phyloP scores from a whole-genome alignment of 2,329 filamentous ascomycete species.

The Ophiostoma montium region DNA sequence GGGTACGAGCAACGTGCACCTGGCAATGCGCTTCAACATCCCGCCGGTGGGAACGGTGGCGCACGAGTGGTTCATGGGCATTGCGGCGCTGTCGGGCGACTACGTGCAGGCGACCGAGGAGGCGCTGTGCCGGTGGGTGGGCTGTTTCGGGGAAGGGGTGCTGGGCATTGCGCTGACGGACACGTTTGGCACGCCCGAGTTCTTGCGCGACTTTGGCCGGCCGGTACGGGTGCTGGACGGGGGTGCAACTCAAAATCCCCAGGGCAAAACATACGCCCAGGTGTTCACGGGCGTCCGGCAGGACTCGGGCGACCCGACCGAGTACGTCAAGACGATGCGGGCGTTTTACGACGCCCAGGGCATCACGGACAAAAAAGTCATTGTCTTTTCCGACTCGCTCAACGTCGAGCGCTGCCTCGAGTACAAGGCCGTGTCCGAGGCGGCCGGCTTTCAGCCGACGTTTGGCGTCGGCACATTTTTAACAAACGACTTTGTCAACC shows the following conservation, averaged over 20 bases:
- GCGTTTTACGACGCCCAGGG: slow-evolving; percentile 65
- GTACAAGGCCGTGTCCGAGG: slow-evolving; percentile 75
- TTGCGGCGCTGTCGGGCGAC: slow-evolving; percentile 77
- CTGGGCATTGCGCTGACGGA: slow-evolving; percentile 86
- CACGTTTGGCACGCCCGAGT: slow-evolving; percentile 85
- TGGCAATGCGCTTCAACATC: slow-evolving; percentile 85
- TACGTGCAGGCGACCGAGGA: slow-evolving; percentile 75
- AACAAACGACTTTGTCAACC: slow-evolving; percentile 81
- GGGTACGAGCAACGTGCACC: slow-evolving; percentile 91
- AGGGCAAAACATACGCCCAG: slow-evolving; percentile 64
- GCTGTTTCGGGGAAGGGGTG: slow-evolving; percentile 74
- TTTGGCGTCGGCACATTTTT: slow-evolving; percentile 95
- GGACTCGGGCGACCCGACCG: slow-evolving; percentile 73
- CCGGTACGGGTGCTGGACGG: slow-evolving; percentile 34
- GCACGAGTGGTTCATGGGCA: slow-evolving; percentile 99
- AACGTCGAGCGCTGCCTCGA: slow-evolving; percentile 82
- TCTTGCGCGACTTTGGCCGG: slow-evolving; percentile 70
- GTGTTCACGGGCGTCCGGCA: slow-evolving; percentile 75
- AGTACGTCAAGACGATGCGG: slow-evolving; percentile 66
- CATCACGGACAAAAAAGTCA: slow-evolving; percentile 67
- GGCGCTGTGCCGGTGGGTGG: slow-evolving; percentile 77
- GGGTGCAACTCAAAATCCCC: too few species aligned
- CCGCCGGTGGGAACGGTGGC: slow-evolving; percentile 76
- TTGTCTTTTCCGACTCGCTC: slow-evolving; percentile 92
- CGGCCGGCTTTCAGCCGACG: slow-evolving; percentile 65